These are phyloP conservation scores for Venturia nashicola DNA, from an alignment of 2,329 filamentous ascomycete species.

Conservation along the genomic window DNA sequence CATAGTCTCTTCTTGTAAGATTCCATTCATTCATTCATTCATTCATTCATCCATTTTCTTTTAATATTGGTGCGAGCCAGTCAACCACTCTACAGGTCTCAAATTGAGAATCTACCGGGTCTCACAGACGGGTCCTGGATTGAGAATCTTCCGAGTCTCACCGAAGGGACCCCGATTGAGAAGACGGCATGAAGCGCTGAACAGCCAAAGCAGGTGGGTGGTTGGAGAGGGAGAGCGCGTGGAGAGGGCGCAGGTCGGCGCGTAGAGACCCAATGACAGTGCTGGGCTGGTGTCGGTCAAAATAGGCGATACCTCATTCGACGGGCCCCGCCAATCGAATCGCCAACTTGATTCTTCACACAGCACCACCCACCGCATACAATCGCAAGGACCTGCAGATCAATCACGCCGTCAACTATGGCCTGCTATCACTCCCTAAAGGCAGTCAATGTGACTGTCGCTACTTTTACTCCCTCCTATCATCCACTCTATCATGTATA, in stretches of 20 bases:
- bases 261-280: neutral
- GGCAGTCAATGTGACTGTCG: neutral
- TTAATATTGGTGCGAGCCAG: too few relatives aligned
- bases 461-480: neutral
- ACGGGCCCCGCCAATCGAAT: neutral
- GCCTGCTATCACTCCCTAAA: neutral
- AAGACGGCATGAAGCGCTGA: neutral
- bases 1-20: too few relatives aligned
- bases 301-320: neutral
- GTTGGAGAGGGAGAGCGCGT: neutral
- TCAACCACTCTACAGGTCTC: too few relatives aligned
- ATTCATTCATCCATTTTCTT: too few relatives aligned
- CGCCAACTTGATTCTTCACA: neutral
- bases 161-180: neutral
- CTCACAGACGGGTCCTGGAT: too few relatives aligned
- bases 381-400: neutral
- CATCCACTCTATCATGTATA: neutral
- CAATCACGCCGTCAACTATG: neutral
- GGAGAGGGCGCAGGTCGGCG: too few relatives aligned
- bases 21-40: too few relatives aligned
- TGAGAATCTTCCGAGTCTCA: too few relatives aligned
- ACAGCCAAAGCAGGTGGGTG: neutral
- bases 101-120: too few relatives aligned
- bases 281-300: neutral
- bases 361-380: conserved; percentile 1